Base-by-base conservation (phyloP, 23 red algal genomes). In the Gracilaria gracilis region DNA sequence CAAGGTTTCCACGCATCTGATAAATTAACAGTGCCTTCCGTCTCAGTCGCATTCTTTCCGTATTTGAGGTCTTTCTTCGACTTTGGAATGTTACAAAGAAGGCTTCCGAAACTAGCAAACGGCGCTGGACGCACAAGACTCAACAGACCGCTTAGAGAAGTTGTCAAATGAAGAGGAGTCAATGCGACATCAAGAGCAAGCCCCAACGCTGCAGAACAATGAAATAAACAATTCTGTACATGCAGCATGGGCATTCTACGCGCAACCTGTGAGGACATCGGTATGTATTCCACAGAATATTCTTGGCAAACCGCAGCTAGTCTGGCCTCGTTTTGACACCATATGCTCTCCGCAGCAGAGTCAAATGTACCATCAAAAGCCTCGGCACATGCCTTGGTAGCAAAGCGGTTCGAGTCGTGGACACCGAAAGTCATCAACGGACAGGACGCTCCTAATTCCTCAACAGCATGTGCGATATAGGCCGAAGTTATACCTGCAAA, bases 271-370 rank as follows among this genome's bases (percentile, higher is more conserved):
- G 89, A 58, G 1, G 65, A 72, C 27, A 92, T 28, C 47, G 89
- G 89, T 3, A 92, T 79, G 79, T 92, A 92, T 34, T 92, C 32
- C 4, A 47, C 80, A 38, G 64, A 55, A 61, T 54, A 67, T 24
- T 92, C 89, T 57, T 50, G 32, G 46, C 78, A 84, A 19, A 20
- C 36, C 3, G 46, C 67, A 20, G 82, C 66, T 21, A 92, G 89
- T 34, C 54, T 83, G 13, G 89, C 89, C 37, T 92, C 89, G 33
- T 92, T 92, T 28, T 84, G 87, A 33, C 75, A 53, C 58, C 53
- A 83, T 28, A 83, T 28, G 12, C 44, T 12, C 32, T 92, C 79
- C 35, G 11, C 48, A 36, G 44, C 19, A 11, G 33, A 29, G 39
- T 47, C 33, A 37, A 67, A 76, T 9, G 49, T 27, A 7, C 28